Percentiles rank a stretch among this genome's conserved stretches.
Evolutionary conservation across 352 stramenopile species (phyloP).

Genomic region (Pythium insidiosum): DNA sequence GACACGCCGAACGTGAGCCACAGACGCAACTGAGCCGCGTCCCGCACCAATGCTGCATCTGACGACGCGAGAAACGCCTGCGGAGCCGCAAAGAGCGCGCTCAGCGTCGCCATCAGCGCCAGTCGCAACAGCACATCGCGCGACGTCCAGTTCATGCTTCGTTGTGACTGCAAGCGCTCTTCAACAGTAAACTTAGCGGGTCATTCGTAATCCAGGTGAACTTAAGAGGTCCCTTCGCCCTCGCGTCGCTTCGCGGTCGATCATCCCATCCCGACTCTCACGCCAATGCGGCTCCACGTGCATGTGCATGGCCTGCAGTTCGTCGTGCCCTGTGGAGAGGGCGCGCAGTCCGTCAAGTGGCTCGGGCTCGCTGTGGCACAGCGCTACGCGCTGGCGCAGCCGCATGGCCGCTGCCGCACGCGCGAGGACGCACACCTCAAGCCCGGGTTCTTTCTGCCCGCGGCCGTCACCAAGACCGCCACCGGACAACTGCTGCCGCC

Average conservation of each 20-base stretch:
- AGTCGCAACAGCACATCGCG: too few species aligned
- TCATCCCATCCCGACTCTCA: background rate
- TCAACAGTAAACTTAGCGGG: too few species aligned
- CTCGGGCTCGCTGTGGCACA: slow-evolving; percentile 75
- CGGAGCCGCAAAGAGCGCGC: too few species aligned
- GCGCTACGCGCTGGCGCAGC: slow-evolving; percentile 53
- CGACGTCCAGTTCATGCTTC: too few species aligned
- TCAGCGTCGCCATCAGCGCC: too few species aligned
- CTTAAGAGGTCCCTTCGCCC: too few species aligned
- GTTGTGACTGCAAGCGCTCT: too few species aligned
- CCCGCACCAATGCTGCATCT: too few species aligned
- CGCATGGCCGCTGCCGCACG: slow-evolving; percentile 63
- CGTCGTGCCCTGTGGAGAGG: slow-evolving; percentile 68
- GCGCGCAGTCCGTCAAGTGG: slow-evolving; percentile 73
- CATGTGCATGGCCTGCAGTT: slow-evolving; percentile 69
- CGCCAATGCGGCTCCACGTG: slow-evolving; percentile 55
- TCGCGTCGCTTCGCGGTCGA: background rate
- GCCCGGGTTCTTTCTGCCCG: slow-evolving; percentile 75
- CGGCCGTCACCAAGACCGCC: slow-evolving; percentile 32
- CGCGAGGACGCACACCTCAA: slow-evolving; percentile 68
- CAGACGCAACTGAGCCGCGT: too few species aligned
- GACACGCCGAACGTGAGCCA: too few species aligned
- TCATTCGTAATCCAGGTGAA: too few species aligned
- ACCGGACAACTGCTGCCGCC: slow-evolving; percentile 32
- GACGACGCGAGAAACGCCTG: too few species aligned